Conservation (phyloP, 768 basidiomycete species). For the Amanita molliuscula region DNA sequence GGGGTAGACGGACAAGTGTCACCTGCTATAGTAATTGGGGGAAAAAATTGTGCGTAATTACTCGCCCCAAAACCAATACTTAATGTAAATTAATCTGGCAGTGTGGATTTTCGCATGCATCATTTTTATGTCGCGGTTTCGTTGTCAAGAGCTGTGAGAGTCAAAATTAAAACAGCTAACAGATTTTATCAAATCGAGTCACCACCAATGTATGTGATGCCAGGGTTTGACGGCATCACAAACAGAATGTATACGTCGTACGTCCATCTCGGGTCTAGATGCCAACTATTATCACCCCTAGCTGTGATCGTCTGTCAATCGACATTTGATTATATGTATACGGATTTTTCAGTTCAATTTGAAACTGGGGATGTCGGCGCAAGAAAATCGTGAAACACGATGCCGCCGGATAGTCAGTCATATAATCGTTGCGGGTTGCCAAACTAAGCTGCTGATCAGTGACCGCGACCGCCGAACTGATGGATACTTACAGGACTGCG, state of each 20-base stretch:
- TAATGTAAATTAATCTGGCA: background rate
- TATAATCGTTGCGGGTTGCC: background rate
- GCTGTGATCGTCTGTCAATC: background rate
- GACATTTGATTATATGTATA: background rate
- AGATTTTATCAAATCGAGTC: too few species aligned
- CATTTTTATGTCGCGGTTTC: too few species aligned
- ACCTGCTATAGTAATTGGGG: background rate
- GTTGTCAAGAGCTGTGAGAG: too few species aligned
- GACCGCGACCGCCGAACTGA: background rate
- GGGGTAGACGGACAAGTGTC: background rate
- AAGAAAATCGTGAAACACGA: background rate
- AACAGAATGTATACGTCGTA: background rate
- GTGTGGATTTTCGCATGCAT: too few species aligned
- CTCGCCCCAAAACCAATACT: too few species aligned
- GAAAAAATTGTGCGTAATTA: too few species aligned
- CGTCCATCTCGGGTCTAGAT: background rate
- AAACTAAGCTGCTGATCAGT: slow-evolving; percentile 1
- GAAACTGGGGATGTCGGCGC: background rate
- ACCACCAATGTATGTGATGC: background rate
- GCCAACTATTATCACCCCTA: background rate
- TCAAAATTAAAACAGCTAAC: too few species aligned
- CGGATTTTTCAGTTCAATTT: background rate
- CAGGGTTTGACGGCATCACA: background rate
- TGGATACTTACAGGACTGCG: background rate
- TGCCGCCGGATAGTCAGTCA: background rate